A percentile compares a stretch with the other conserved stretches of the same genome.
Conservation (phyloP, 2,329 filamentous ascomycete genomes). For the Pseudogymnoascus sp. region DNA sequence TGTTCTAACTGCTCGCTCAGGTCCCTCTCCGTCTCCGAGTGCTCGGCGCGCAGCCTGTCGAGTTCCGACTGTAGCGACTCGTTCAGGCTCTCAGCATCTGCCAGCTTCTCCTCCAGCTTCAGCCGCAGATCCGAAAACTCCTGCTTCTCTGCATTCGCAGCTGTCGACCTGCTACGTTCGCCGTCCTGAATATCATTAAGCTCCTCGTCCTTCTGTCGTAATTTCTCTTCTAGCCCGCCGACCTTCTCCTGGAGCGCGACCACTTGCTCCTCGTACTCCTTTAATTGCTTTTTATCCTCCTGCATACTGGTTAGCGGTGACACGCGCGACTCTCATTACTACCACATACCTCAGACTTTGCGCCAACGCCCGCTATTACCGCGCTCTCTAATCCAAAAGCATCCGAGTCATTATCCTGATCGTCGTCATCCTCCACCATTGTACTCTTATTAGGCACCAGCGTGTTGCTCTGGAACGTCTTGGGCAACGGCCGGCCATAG, state of each 20-base stretch:
- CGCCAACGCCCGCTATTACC: slow-evolving; percentile 29
- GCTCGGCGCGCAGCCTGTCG: slow-evolving; percentile 61
- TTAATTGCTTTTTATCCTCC: slow-evolving; percentile 62
- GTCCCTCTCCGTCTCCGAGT: slow-evolving; percentile 53
- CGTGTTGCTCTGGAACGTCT: slow-evolving; percentile 89
- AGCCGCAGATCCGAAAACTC: slow-evolving; percentile 60
- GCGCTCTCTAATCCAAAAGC: slow-evolving; percentile 50
- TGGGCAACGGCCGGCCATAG: slow-evolving; percentile 69
- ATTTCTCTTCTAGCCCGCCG: slow-evolving; percentile 57
- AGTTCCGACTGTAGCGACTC: slow-evolving; percentile 72
- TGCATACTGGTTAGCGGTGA: slow-evolving; percentile 27
- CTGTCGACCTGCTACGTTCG: slow-evolving; percentile 45
- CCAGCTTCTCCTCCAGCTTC: slow-evolving; percentile 64
- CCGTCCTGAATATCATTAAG: slow-evolving; percentile 50
- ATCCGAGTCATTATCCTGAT: slow-evolving; percentile 65
- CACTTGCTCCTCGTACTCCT: slow-evolving; percentile 74
- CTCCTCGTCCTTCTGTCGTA: slow-evolving; percentile 67
- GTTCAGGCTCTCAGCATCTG: slow-evolving; percentile 68
- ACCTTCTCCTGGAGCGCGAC: slow-evolving; percentile 66
- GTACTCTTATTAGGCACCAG: slow-evolving; percentile 97
- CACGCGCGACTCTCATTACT: neutral
- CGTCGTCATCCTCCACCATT: slow-evolving; percentile 92
- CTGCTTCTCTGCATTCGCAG: slow-evolving; percentile 54
- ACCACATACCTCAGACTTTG: slow-evolving; percentile 33
- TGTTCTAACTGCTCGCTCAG: slow-evolving; percentile 57